Conservation (phyloP, 768 basidiomycete species). For the Infundibulicybe gibba region DNA sequence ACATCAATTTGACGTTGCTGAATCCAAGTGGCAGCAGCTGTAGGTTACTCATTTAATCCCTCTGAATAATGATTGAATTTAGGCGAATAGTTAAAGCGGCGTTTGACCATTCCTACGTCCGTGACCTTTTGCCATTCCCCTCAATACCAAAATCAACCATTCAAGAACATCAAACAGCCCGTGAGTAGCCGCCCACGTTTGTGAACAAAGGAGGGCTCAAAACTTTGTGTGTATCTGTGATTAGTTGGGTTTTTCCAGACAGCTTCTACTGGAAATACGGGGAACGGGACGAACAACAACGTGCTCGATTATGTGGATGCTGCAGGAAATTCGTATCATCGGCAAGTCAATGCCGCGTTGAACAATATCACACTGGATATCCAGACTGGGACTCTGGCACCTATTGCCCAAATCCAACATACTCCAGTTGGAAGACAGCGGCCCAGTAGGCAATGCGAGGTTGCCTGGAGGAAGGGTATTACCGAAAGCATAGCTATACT, state of each 20-base stretch:
- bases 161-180: conserved; percentile 52
- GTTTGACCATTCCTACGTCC: conserved; percentile 70
- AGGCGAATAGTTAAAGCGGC: conserved; percentile 37
- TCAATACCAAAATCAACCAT: conserved; percentile 59
- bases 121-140: conserved; percentile 53
- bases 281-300: conserved; percentile 71
- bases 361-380: conserved; percentile 60
- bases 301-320: conserved; percentile 58
- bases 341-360: conserved; percentile 57
- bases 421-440: no score
- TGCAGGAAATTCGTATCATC: conserved; percentile 57
- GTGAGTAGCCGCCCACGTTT: conserved; percentile 27
- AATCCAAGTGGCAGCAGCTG: conserved; percentile 30
- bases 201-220: no score
- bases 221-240: no score
- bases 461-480: conserved; percentile 15
- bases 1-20: conserved; percentile 37
- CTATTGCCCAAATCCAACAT: background rate
- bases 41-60: conserved; percentile 18
- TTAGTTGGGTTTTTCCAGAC: conserved; percentile 31
- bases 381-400: conserved; percentile 47
- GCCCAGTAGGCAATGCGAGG: conserved; percentile 6
- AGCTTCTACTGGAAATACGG: conserved; percentile 43
- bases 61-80: conserved; percentile 1
- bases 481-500: no score